phyloP scores from a whole-genome alignment of 2,329 filamentous ascomycete genomes.

The Ramularia collo-cygni region DNA sequence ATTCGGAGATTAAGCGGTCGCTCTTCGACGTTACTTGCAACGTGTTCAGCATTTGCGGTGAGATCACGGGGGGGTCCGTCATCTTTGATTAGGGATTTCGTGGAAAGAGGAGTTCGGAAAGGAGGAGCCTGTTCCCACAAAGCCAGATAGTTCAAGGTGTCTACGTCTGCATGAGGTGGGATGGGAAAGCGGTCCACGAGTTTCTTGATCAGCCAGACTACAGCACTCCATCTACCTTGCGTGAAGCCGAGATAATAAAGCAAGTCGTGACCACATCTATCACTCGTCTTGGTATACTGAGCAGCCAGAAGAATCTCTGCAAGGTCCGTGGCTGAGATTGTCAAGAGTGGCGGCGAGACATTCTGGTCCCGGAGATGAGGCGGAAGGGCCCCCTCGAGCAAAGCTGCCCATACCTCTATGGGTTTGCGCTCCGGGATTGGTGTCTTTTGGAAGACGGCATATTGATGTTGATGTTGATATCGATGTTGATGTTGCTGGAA shows the following conservation, averaged over 20 bases:
- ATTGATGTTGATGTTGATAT: too few relatives aligned
- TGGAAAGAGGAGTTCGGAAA: slow-evolving; percentile 5
- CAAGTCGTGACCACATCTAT: slow-evolving; percentile 26
- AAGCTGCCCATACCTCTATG: slow-evolving; percentile 9
- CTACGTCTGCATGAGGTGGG: neutral
- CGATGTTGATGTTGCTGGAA: too few relatives aligned
- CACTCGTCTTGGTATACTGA: slow-evolving; percentile 7
- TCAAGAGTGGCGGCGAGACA: slow-evolving; percentile 5
- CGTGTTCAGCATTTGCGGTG: too few relatives aligned
- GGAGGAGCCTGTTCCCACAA: slow-evolving; percentile 9
- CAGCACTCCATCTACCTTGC: slow-evolving; percentile 37
- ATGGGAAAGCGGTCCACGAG: slow-evolving; percentile 30
- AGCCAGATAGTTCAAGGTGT: slow-evolving; percentile 4
- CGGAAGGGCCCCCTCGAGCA: slow-evolving; percentile 18
- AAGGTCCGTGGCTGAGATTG: slow-evolving; percentile 16
- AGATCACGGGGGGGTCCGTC: too few relatives aligned
- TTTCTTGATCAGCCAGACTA: slow-evolving; percentile 41
- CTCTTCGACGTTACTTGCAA: slow-evolving; percentile 8
- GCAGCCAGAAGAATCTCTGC: slow-evolving; percentile 24
- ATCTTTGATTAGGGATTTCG: too few relatives aligned
- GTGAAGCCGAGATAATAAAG: slow-evolving; percentile 35
- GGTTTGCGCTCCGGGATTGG: slow-evolving; percentile 1
- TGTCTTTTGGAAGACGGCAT: slow-evolving; percentile 8
- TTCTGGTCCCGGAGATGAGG: slow-evolving; percentile 15
- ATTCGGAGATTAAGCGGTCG: slow-evolving; percentile 5